Evolutionary conservation across 2,329 filamentous ascomycete species (phyloP), one percentile per base, ranked within the genome.

Genomic region (Ilyonectria mors-panacis): DNA sequence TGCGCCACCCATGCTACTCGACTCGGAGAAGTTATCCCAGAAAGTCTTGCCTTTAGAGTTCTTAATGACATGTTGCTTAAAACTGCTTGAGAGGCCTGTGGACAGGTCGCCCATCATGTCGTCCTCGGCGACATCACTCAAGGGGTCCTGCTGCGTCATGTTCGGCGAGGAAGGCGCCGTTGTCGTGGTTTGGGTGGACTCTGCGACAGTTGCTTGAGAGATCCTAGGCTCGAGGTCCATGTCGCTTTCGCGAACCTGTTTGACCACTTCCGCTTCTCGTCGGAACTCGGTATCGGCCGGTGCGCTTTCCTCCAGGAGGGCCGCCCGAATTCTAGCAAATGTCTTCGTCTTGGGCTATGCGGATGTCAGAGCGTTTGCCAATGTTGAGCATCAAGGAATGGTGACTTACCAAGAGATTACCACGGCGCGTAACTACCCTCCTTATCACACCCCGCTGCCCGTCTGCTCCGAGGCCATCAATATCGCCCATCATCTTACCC

Each of bases 241-340:
- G 75, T 98, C 95, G 74, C 92, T 95, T 79, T 98, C 96, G 47
- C 94, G 92, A 30, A 98, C 95, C 81, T 98, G 96, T 57, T 94
- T 93, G 69, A 99, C 94, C 6, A 98, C 96, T 81, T 98, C 95
- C 42, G 95, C 94, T 84, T 99, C 96, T 44, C 94, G 92, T 59
- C 93, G 91, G 64, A 94, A 91, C 80, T 99, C 96, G 47, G 92
- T 92, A 75, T 99, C 96, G 10, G 97, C 86, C 0, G 96, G 96
- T 0, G 94, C 90, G 17, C 89, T 88, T 82, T 99, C 96, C 82
- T 99, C 96, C 64, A 93, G 87, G 1, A 99, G 86, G 4, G 94
- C 94, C 9, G 95, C 96, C 68, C 93, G 91, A 72, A 99, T 97
- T 12, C 96, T 92, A 6, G 95, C 94, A 80, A 99, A 99, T 0